Conservation (phyloP, 805 yeast genomes). For the Zygosaccharomyces kombuchaensis region DNA sequence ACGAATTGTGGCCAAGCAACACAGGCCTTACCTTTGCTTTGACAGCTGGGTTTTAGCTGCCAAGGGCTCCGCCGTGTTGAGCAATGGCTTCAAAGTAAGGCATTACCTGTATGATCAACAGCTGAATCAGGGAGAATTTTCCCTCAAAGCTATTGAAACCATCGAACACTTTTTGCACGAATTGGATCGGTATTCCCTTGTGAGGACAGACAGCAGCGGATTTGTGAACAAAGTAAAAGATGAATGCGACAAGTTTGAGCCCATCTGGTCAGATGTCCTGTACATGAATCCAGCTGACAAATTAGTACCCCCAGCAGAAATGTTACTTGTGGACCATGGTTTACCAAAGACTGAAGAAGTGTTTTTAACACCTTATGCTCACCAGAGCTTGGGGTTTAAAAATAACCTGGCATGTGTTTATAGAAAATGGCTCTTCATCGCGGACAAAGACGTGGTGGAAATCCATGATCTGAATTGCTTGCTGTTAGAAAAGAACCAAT, state of each 20-base stretch:
- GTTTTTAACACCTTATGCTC: slow-evolving; percentile 1
- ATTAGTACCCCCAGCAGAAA: slow-evolving; percentile 21
- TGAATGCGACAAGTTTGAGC: slow-evolving; percentile 20
- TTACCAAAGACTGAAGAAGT: slow-evolving; percentile 2
- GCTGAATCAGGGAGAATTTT: slow-evolving; percentile 1
- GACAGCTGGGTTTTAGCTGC: slow-evolving; percentile 7
- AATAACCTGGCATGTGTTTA: slow-evolving; percentile 16
- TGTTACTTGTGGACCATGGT: slow-evolving; percentile 15
- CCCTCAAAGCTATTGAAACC: slow-evolving; percentile 1
- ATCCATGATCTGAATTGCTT: slow-evolving; percentile 11
- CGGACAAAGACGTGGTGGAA: slow-evolving; percentile 8
- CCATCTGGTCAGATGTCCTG: slow-evolving; percentile 21
- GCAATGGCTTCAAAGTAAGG: background rate
- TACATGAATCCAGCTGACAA: slow-evolving; percentile 21
- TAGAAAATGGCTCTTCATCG: slow-evolving; percentile 13
- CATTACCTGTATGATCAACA: slow-evolving; percentile 5
- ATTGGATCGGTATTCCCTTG: slow-evolving; percentile 5
- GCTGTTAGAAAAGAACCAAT: slow-evolving; percentile 2
- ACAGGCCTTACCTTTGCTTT: slow-evolving; percentile 8
- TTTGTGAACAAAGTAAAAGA: slow-evolving; percentile 5
- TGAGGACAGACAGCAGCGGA: slow-evolving; percentile 11
- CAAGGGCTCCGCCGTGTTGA: slow-evolving; percentile 2
- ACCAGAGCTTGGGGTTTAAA: slow-evolving; percentile 5
- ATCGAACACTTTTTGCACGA: slow-evolving; percentile 10
- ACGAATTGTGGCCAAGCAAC: slow-evolving; percentile 7